Base-by-base conservation (phyloP, 2,329 filamentous ascomycete genomes). In the Aspergillus udagawae region DNA sequence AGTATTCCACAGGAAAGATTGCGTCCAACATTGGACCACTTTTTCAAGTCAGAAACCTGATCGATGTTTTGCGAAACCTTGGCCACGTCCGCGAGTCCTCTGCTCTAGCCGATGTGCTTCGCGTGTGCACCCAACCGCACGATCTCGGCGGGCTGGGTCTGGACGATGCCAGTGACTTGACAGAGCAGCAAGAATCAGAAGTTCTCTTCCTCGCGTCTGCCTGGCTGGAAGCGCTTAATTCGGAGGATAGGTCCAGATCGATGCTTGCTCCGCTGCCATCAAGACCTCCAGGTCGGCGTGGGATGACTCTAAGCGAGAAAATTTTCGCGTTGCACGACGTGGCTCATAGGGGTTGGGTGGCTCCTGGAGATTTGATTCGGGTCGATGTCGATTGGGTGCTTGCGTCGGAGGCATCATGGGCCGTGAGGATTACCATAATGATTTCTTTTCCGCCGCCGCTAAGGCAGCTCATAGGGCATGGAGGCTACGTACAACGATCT, bases 301-400 rank as follows among this genome's bases (percentile, higher is more conserved):
- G 62, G 29, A 80, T 80, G 77, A 78, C 70, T 6, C 55, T 79
- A 1, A 70, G 73, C 1, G 75, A 79, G 50, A 58, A 58, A 28
- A 56, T 56, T n/a, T 52, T 58, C 41, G 56, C 56, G 28, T 1
- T 70, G 10, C 76, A 79, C 59, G 74, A 75, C 50, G 65, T 78
- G 1, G 62, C 67, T 1, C 63, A 66, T 3, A 67, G 63, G n/a
- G 72, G 71, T 0, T 71, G 23, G 9, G 56, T 58, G 3, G 52
- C 52, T 17, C 48, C 76, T 0, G 78, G 77, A 0, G 73, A 78
- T 23, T 68, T 75, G 3, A 74, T 80, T 12, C 70, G 74, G 1
- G 71, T 80, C 2, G 67, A 70, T 23, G 71, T 80, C 0, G 78
- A 81, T 59, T 81, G 78, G 77, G 71, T 79, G 45, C 72, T 80